A percentile compares a stretch with the other conserved stretches of the same genome.
Evolutionary conservation across 768 basidiomycete genomes (phyloP).

Genomic region (Calocybe indica): DNA sequence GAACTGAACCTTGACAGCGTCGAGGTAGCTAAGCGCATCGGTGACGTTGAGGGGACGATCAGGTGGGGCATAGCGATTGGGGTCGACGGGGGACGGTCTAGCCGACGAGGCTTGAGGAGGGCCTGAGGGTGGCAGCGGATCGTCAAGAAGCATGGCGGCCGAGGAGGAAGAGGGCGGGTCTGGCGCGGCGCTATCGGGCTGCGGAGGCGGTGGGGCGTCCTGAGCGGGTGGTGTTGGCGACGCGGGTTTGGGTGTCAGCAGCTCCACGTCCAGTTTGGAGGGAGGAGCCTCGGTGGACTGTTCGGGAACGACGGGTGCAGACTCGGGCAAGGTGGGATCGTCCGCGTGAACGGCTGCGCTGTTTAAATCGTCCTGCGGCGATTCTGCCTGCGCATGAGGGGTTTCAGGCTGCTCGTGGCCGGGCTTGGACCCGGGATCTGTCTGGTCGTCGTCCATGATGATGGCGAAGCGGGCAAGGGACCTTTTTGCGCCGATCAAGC

Average conservation of each 20-base stretch:
- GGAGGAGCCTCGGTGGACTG: too few relatives aligned
- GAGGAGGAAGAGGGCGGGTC: slow-evolving; percentile 5
- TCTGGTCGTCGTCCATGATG: slow-evolving; percentile 16
- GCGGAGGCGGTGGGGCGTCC: neutral
- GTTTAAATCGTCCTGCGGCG: neutral
- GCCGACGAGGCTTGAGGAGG: slow-evolving; percentile 3
- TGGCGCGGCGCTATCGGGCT: neutral
- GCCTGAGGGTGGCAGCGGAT: slow-evolving; percentile 5
- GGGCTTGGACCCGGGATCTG: slow-evolving; percentile 7
- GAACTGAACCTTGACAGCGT: slow-evolving; percentile 90
- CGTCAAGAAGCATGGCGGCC: slow-evolving; percentile 10
- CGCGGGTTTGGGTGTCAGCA: too few relatives aligned
- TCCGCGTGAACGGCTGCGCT: too few relatives aligned
- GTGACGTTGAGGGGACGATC: slow-evolving; percentile 84
- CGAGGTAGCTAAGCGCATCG: slow-evolving; percentile 90
- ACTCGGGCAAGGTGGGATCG: too few relatives aligned
- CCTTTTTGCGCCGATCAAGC: slow-evolving; percentile 3
- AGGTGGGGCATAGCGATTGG: slow-evolving; percentile 21
- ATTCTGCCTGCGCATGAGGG: neutral
- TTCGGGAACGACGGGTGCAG: too few relatives aligned
- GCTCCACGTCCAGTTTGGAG: too few relatives aligned
- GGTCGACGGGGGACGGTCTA: slow-evolving; percentile 17
- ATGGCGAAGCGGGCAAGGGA: neutral
- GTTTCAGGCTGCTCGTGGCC: neutral
- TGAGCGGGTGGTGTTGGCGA: too few relatives aligned